A percentile compares a stretch with the other conserved stretches of the same genome.
These are phyloP conservation scores for Flaveria trinervia DNA, from an alignment of 129 eudicot genomes.

Conservation along the genomic window DNA sequence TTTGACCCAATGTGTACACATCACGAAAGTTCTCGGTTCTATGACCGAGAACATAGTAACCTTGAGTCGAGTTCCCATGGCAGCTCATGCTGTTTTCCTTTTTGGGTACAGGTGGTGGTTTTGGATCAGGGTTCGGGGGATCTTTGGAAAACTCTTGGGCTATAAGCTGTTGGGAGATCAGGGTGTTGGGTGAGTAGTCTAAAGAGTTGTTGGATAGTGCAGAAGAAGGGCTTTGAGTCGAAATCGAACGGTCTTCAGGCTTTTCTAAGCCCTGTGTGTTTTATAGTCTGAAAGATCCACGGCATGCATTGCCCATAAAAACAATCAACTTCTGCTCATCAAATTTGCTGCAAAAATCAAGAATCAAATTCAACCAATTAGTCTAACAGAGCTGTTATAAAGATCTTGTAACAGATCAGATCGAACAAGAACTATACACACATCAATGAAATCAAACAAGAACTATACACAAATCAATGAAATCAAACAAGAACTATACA, in stretches of 20 bases:
- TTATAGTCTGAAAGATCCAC: conserved; percentile 85
- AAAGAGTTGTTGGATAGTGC: conserved; percentile 39
- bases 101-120: conserved; percentile 39
- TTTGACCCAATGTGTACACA: conserved; percentile 74
- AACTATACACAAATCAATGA: neutral
- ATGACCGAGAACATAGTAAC: conserved; percentile 80
- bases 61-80: conserved; percentile 42
- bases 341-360: conserved; percentile 35
- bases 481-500: too few species aligned
- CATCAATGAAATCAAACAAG: neutral
- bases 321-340: conserved; percentile 49
- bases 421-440: neutral
- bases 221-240: conserved; percentile 35
- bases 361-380: neutral
- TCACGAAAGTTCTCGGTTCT: conserved; percentile 77
- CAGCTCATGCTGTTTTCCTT: conserved; percentile 63
- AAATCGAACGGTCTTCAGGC: conserved; percentile 71
- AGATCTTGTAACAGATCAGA: conserved; percentile 30
- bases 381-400: neutral
- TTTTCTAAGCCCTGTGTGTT: conserved; percentile 54
- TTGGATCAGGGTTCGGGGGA: conserved; percentile 15
- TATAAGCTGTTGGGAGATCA: conserved; percentile 50
- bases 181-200: conserved; percentile 52
- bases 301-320: conserved; percentile 99
- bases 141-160: conserved; percentile 66